Evolutionary conservation across 495 filamentous ascomycete genomes (phyloP), one percentile per base, ranked within the genome.

Genomic region (Cryomyces minteri): DNA sequence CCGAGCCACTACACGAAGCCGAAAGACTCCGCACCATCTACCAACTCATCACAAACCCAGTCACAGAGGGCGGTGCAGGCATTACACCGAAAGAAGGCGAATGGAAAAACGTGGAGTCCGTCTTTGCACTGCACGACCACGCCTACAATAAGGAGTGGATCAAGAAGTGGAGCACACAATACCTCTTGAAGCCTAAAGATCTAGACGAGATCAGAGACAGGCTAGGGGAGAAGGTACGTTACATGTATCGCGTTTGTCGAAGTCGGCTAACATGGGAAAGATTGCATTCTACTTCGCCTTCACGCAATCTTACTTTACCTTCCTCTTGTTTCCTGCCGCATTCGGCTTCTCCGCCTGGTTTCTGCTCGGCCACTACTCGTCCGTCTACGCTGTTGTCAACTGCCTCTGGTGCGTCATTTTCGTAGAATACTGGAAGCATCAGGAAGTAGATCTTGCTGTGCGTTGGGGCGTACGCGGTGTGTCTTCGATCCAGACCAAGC

Each of bases 271-370:
- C 31, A 12, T 4, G n/a, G 14, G 8, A 43, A n/a, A 79, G 71
- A 70, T 96, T 45, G 90, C 83, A 28, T 95, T 87, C 55, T 98
- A 98, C 64, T 98, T 98, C 56, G 80, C 92, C 3, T 98, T 98
- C 60, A 66, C 94, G 44, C 86, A 94, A 64, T 79, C 81, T 0
- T 98, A 98, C 61, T 92, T 94, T 56, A 64, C 70, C 33, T 94
- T 94, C 57, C 64, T 94, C 30, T 59, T 84, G 8, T 84, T 90
- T 50, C 88, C 88, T 0, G 92, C 90, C 3, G 69, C 70, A 10
- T 82, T 94, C 58, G 90, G 92, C 4, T 72, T 81, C 47, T 76
- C 73, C 3, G 75, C 82, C 31, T 95, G 84, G 82, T 56, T 90
- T 31, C 52, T 95, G 10, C 69, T 98, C 3, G 85, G 88, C 2